Evolutionary conservation across 148 eudicot genomes (phyloP), one percentile per base, ranked within the genome.

Genomic region (Bassia scoparia): DNA sequence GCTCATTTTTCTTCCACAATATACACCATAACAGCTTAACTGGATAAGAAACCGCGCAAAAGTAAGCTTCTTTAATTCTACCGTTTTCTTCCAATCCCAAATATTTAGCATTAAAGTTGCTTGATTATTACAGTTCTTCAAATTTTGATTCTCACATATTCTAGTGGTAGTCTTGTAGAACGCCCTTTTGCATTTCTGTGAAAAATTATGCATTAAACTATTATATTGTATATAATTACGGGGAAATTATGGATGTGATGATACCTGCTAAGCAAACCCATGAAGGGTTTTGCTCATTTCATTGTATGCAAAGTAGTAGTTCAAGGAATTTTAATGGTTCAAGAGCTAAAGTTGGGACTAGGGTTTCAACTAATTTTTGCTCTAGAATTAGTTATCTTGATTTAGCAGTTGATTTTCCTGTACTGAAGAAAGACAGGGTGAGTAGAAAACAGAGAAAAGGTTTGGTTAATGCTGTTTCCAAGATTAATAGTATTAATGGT

Each of bases 221-320:
- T 65, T 50, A 26, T 60, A 52, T 49, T 44, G 68, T 7, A 26
- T 33, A 29, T 27, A 72, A 61, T 34, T 66, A 23, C 31, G 71
- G 67, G 6, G 30, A 17, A 16, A 58, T 37, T 24, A 87, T 89
- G 90, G 89, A 79, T 65, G 70, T 81, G 56, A 44, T 59, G 50
- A 69, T 82, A 29, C 86, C 84, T 48, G 24, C 70, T 54, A 78
- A 78, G 53, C 86, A 79, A 77, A 79, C 85, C 84, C 86, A 74
- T 67, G 83, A 87, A 69, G 85, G 86, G 84, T 85, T 87, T 79
- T 82, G 77, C 77, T 76, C 84, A 62, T 71, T 87, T 82, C 83
- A 81, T 13, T 74, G 68, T 83, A 35, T 74, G 16, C 76, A 78
- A 34, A 27, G 61, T n/a, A 69, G 38, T 43, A 71, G 59, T 50